Conservation (phyloP, 768 basidiomycete species). For the Termitomyces sp. region DNA sequence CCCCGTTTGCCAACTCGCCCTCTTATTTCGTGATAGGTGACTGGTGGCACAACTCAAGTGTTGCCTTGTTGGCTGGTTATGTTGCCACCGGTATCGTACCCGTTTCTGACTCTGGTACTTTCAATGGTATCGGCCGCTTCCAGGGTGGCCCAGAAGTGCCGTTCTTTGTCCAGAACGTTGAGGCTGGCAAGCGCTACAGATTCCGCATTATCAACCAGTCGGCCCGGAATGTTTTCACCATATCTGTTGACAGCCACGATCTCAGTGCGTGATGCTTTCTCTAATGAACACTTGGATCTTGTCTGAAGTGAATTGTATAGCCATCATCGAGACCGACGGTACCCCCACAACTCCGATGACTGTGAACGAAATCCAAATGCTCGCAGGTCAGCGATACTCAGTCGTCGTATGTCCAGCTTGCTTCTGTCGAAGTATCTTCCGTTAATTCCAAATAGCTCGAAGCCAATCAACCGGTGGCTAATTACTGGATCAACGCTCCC, state of each 20-base stretch:
- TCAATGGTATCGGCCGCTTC: conserved; percentile 48
- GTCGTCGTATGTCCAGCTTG: conserved; percentile 24
- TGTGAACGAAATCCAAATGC: conserved; percentile 37
- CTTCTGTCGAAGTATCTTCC: conserved; percentile 1
- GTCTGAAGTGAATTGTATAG: not conserved
- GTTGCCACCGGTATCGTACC: conserved; percentile 27
- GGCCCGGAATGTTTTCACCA: conserved; percentile 41
- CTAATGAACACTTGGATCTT: not conserved
- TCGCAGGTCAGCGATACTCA: conserved; percentile 46
- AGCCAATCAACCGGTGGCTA: conserved; percentile 38
- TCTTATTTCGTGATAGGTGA: conserved; percentile 26
- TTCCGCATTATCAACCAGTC: conserved; percentile 53
- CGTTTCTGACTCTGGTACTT: conserved; percentile 37
- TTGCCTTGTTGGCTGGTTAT: conserved; percentile 28
- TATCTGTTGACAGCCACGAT: conserved; percentile 36
- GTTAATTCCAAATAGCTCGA: conserved; percentile 21
- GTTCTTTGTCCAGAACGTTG: conserved; percentile 32
- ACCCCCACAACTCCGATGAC: conserved; percentile 20
- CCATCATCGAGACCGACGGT: conserved; percentile 38
- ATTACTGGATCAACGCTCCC: conserved; percentile 40
- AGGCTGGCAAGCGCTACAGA: conserved; percentile 44
- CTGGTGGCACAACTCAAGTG: conserved; percentile 37
- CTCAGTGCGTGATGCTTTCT: conserved; percentile 17
- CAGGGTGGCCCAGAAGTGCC: conserved; percentile 37
- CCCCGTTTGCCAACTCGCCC: not conserved